Evolutionary conservation across 2,329 filamentous ascomycete genomes (phyloP).

Genomic region (Sclerotinia spermophila): DNA sequence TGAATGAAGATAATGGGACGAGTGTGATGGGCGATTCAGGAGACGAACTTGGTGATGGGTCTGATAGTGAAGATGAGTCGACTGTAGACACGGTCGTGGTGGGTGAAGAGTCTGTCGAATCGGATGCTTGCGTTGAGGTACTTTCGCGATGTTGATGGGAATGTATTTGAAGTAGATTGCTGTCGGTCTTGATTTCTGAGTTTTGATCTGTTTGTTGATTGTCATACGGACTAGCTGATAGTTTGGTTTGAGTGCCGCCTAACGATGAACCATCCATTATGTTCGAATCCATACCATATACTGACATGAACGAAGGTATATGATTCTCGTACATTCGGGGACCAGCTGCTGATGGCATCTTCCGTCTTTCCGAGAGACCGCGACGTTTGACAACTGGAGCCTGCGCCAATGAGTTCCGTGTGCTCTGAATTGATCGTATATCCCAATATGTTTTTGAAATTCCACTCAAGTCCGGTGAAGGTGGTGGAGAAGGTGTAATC

Average conservation of each 20-base stretch:
- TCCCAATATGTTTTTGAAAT: constrained; percentile 12
- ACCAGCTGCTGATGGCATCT: constrained; percentile 60
- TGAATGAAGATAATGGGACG: constrained; percentile 66
- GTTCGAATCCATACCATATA: constrained; percentile 60
- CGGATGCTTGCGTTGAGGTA: constrained; percentile 72
- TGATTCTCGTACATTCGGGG: constrained; percentile 63
- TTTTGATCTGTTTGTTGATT: constrained; percentile 20
- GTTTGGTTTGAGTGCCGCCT: constrained; percentile 25
- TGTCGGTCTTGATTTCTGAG: constrained; percentile 18
- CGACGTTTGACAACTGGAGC: constrained; percentile 23
- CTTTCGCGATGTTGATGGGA: constrained; percentile 69
- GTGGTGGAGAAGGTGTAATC: constrained; percentile 24
- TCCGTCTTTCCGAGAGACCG: constrained; percentile 30
- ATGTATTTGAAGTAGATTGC: constrained; percentile 29
- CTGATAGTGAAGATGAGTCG: constrained; percentile 84
- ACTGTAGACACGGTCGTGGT: constrained; percentile 92
- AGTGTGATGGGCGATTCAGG: constrained; percentile 83
- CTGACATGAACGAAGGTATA: constrained; percentile 73
- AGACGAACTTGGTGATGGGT: constrained; percentile 86
- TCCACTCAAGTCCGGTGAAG: constrained; percentile 25
- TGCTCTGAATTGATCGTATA: constrained; percentile 1
- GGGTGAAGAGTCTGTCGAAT: constrained; percentile 89
- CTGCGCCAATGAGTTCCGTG: constrained; percentile 20
- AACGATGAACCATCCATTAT: constrained; percentile 28
- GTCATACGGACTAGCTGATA: constrained; percentile 25